Base-by-base conservation (phyloP, 768 basidiomycete species). In the Flagelloscypha sp. region DNA sequence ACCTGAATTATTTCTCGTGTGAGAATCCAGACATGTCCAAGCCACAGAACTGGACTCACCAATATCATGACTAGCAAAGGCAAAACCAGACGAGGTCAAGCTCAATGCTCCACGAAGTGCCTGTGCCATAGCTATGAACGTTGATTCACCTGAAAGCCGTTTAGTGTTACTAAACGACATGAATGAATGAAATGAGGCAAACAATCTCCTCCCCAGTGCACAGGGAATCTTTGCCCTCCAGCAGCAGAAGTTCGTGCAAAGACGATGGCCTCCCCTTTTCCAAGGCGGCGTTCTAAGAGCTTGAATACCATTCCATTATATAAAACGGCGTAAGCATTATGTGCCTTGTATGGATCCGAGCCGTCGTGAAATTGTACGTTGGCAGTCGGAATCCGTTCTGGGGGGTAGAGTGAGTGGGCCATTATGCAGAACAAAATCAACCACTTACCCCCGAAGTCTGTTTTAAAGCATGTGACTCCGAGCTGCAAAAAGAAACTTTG, bases 41-140 rank as follows among this genome's bases (percentile, higher is more conserved):
- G 23, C 24, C 6, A 5, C 20, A 34, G 8, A 12, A 44, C 61
- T 29, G 44, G 83, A 85, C 1, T 82, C 82, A 17, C 81, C 83
- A 37, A 86, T 82, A 48, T 86, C 83, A 52, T 82, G 79, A 12
- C 77, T 77, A 6, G 78, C 72, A 55, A 74, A 84, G 1, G 70
- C 78, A 45, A 83, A 86, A 1, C 83, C 81, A 20, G 79, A 81
- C 4, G 67, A 40, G 1, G 77, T 78, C 36, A 84, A 54, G 24
- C 76, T 77, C n/a, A 86, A 56, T 12, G 65, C 63, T 7, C 83
- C 82, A 4, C 81, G 66, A 34, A 84, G 56, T 1, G 79, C 72
- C 54, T 86, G 81, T 0, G 77, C 78, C 81, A 86, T 84, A 4
- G 79, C 83, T 50, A 81, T 79, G 58, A 72, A 84, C 2, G 79